Evolutionary conservation across 2,329 filamentous ascomycete species (phyloP), one percentile per base, ranked within the genome.

Genomic region (Cytospora piceae): DNA sequence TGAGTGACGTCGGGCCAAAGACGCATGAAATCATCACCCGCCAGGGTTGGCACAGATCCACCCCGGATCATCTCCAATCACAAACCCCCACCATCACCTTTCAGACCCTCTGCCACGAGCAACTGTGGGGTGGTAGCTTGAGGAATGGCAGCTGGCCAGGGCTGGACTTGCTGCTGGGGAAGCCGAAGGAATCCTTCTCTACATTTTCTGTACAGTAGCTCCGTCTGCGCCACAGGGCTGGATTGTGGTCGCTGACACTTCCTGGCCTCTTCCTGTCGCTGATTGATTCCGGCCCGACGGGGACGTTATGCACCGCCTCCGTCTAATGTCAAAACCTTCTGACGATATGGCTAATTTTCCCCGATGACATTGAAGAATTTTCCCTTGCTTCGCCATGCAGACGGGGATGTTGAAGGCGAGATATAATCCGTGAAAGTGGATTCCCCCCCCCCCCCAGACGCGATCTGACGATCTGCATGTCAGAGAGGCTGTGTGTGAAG

Each of bases 171-270:
- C 34, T 37, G 34, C 39, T n/a, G 17, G 42, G 42, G 42, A 22
- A 49, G 9, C 20, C 42, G 9, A 22, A 49, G n/a, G 42, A 49
- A 11, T 22, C 42, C 20, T 20, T 49, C 34, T 49, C 11, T 24
- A 46, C 15, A 42, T 42, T 42, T 42, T 15, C 11, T 37, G 12
- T 37, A 37, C 39, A 42, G 39, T 42, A 42, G 39, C 46, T 49
- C 24, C n/a, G 46, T 24, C 46, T 49, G 46, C 46, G 46, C 46
- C 46, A 49, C 46, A 49, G 46, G n/a, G 8, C 46, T 49, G 46
- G 46, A 49, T 22, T 20, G 12, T 49, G 46, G 8, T 37, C 34
- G 34, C 34, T 46, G 42, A 22, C 42, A 1, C 6, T 20, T n/a
- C 27, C 27, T 49, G 46, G 9, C 20, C 46, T 24, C n/a, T 49